A percentile compares a stretch with the other conserved stretches of the same genome.
phyloP scores from a whole-genome alignment of 257 asterid species.

The Nicotiana tomentosiformis region DNA sequence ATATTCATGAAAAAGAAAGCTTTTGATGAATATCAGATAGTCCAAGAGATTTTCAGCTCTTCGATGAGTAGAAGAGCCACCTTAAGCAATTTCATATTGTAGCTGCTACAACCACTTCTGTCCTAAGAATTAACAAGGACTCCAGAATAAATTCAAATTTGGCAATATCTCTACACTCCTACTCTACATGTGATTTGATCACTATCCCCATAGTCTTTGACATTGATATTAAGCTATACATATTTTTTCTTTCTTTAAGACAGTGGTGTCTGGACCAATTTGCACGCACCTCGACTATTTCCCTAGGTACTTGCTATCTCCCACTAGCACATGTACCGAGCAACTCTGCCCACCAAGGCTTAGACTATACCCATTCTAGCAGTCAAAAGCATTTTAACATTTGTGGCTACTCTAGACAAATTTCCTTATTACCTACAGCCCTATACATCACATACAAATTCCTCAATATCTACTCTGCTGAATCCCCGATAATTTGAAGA shows the following conservation, averaged over 20 bases:
- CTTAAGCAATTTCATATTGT: background rate
- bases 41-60: background rate
- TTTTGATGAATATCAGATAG: background rate
- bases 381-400: background rate
- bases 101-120: background rate
- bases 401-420: background rate
- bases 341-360: background rate
- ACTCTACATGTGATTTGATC: background rate
- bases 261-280: background rate
- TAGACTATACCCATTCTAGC: background rate
- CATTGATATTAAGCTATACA: background rate
- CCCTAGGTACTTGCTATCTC: background rate
- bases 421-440: background rate
- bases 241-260: background rate
- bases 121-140: background rate
- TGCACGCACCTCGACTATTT: background rate
- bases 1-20: conserved; percentile 1
- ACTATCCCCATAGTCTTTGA: background rate
- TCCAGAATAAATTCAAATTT: background rate
- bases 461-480: background rate
- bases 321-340: background rate
- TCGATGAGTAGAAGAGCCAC: background rate
- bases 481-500: background rate
- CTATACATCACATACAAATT: background rate
- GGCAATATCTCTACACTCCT: background rate